These are phyloP conservation scores for Hanseniaspora valbyensis DNA, from an alignment of 805 yeast species.

Conservation along the genomic window DNA sequence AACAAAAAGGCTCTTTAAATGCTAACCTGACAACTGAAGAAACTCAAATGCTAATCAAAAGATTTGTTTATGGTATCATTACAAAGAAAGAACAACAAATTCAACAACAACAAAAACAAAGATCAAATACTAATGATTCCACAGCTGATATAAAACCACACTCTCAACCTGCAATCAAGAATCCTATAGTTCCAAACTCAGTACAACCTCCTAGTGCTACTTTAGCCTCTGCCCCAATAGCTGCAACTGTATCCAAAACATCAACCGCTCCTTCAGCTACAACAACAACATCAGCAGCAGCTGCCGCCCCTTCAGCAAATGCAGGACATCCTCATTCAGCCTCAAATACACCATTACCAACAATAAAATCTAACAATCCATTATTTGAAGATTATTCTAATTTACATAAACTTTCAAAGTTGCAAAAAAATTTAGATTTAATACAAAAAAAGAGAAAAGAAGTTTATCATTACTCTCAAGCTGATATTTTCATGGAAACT, in stretches of 20 bases:
- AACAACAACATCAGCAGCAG: background rate
- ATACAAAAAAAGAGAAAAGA: conserved; percentile 30
- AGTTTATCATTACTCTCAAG: conserved; percentile 24
- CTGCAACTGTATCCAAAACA: no score
- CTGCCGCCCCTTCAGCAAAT: conserved; percentile 26
- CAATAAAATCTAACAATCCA: conserved; percentile 21
- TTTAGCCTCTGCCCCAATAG: no score
- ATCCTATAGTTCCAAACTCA: background rate
- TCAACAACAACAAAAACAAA: conserved; percentile 17
- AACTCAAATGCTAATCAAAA: conserved; percentile 27
- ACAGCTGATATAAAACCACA: conserved; percentile 15
- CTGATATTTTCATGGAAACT: conserved; percentile 27
- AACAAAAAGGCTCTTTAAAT: conserved; percentile 25
- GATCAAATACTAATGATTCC: conserved; percentile 17
- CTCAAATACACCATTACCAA: conserved; percentile 7
- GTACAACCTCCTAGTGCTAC: no score
- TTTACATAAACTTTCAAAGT: conserved; percentile 24
- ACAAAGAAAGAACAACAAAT: conserved; percentile 28
- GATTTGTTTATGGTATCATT: conserved; percentile 30
- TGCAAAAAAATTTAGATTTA: conserved; percentile 27
- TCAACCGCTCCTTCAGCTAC: no score
- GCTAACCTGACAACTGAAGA: conserved; percentile 19
- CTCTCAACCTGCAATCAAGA: background rate
- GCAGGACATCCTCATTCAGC: background rate
- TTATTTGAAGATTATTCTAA: conserved; percentile 26